phyloP scores from a whole-genome alignment of 352 stramenopile species.

The Globisporangium spinosum region DNA sequence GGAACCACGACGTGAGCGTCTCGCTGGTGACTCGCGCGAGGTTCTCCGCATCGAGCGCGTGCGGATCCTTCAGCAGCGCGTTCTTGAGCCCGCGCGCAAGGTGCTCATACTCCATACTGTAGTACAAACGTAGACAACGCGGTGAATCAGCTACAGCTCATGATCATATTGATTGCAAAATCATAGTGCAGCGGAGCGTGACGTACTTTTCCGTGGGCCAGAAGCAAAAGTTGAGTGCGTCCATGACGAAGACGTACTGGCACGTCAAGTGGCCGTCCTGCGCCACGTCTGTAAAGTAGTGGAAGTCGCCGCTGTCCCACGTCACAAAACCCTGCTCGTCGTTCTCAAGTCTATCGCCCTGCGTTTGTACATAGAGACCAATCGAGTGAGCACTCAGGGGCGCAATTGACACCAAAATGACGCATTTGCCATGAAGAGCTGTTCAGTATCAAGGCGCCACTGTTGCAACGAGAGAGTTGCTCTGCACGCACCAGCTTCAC shows the following conservation, averaged over 20 bases:
- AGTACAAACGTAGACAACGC: background rate
- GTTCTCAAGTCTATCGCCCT: slow-evolving; percentile 32
- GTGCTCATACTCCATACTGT: slow-evolving; percentile 87
- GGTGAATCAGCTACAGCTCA: background rate
- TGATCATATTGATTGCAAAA: background rate
- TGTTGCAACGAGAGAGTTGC: background rate
- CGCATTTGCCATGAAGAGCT: background rate
- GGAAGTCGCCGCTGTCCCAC: slow-evolving; percentile 80
- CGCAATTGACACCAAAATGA: background rate
- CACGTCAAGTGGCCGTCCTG: slow-evolving; percentile 69
- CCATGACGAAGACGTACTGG: slow-evolving; percentile 87
- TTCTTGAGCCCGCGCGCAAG: slow-evolving; percentile 71
- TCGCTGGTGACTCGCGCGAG: slow-evolving; percentile 40
- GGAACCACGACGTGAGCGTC: slow-evolving; percentile 59
- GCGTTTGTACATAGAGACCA: background rate
- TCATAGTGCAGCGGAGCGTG: background rate
- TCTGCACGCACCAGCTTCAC: slow-evolving; percentile 34
- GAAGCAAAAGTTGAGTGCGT: slow-evolving; percentile 91
- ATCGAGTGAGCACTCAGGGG: background rate
- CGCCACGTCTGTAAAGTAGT: slow-evolving; percentile 76
- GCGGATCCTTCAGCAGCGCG: slow-evolving; percentile 50
- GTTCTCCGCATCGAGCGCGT: slow-evolving; percentile 49
- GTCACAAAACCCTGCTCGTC: slow-evolving; percentile 44
- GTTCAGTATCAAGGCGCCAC: background rate
- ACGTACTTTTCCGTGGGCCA: slow-evolving; percentile 70